Evolutionary conservation across 176 grass and related monocot species (phyloP).

Genomic region (Ampelocalamus luodianensis): DNA sequence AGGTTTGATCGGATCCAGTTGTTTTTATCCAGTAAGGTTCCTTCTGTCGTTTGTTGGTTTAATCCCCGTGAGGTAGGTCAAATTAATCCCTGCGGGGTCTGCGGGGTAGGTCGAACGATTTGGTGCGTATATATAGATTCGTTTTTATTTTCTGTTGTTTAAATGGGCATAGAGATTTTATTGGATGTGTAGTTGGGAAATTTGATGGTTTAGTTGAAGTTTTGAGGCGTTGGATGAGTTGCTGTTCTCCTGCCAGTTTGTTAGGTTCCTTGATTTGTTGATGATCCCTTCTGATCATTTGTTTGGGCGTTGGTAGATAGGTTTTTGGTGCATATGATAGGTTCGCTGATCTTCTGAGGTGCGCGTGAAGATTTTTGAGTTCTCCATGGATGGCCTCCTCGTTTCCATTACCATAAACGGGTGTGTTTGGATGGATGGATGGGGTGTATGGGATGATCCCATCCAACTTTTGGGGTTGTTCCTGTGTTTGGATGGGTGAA

Average conservation of each 20-base stretch:
- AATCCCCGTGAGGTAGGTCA: neutral
- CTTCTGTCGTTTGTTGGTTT: neutral
- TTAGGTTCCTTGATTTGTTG: neutral
- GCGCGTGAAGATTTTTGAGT: slow-evolving; percentile 4
- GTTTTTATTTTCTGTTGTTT: neutral
- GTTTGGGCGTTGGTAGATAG: neutral
- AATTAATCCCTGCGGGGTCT: neutral
- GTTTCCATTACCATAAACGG: neutral
- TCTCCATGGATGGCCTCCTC: neutral
- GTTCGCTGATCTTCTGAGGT: neutral
- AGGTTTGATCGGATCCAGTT: neutral
- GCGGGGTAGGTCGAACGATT: neutral
- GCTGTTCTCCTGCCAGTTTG: neutral
- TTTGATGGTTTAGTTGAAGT: neutral
- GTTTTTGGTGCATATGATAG: neutral
- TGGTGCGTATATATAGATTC: neutral
- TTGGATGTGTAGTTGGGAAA: neutral
- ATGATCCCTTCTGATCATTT: neutral
- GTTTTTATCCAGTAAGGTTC: neutral
- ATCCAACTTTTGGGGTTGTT: too few species aligned
- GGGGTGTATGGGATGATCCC: too few species aligned
- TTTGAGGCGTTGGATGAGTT: neutral
- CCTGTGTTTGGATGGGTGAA: too few species aligned
- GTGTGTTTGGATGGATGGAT: too few species aligned
- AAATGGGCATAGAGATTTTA: neutral